These are phyloP conservation scores for Kwoniella dendrophila DNA, from an alignment of 768 basidiomycete species.

Conservation along the genomic window DNA sequence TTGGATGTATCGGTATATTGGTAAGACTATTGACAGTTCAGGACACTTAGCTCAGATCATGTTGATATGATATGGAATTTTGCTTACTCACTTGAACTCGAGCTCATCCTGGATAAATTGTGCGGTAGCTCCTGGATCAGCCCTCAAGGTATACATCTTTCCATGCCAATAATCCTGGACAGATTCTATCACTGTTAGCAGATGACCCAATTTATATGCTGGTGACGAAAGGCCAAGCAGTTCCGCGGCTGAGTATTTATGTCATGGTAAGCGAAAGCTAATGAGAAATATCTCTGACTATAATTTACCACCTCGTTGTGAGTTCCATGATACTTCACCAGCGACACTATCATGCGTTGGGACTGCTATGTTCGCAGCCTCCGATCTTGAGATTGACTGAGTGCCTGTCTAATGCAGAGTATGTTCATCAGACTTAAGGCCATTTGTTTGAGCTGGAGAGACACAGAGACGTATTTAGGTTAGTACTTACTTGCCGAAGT, in stretches of 20 bases:
- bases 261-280: not conserved
- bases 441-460: too few species aligned
- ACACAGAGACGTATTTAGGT: too few species aligned
- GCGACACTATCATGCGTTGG: not conserved
- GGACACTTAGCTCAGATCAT: too few species aligned
- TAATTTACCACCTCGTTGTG: conserved; percentile 13
- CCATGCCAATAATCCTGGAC: conserved; percentile 15
- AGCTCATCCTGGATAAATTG: conserved; percentile 20
- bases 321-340: conserved; percentile 7
- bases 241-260: conserved; percentile 2
- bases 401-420: not conserved
- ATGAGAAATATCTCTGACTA: too few species aligned
- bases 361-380: not conserved
- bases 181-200: conserved; percentile 7
- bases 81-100: conserved; percentile 15
- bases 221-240: conserved; percentile 10
- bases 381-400: not conserved
- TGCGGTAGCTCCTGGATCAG: not conserved
- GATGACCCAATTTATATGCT: not conserved
- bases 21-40: conserved; percentile 6
- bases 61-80: not conserved
- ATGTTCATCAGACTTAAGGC: too few species aligned
- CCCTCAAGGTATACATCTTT: conserved; percentile 12
- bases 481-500: conserved; percentile 1
- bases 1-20: conserved; percentile 4